Base-by-base conservation (phyloP, 805 yeast species). In the Candida michaelii region DNA sequence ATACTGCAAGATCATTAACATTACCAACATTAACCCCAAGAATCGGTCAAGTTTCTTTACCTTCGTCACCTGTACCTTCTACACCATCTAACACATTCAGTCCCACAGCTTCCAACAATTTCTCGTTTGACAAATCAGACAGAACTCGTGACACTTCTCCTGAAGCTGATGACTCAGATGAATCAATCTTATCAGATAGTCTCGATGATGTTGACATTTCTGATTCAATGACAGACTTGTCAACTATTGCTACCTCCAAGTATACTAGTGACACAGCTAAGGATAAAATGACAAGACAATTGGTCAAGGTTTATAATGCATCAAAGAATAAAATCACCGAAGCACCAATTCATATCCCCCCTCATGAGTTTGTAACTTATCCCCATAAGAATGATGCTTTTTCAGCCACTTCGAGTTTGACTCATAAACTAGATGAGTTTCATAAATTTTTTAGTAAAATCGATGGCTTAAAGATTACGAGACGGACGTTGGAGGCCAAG, bases 281-380 rank as follows among this genome's bases (percentile, higher is more conserved):
- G 23, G 44, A 36, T 12, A 45, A 25, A 24, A 43, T 41, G 36
- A 31, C 53, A 34, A 41, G 52, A 31, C 50, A 53, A 24, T 47
- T 68, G 30, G 39, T 46, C 10, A 59, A 53, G 31, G 34, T 66
- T 11, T 69, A 66, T 44, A 69, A 69, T 47, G 40, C 51, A 7
- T 48, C 56, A 32, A 69, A 69, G 44, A 69, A 69, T 44, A 59
- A 58, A 5, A 66, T 68, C 38, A 52, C 48, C 4, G 40, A 30
- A 13, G 61, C 66, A 12, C 74, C 74, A 3, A 46, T 63, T 1
- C 40, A 51, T n/a, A 42, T 46, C 4, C 27, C 42, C 9, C 27
- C 21, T 27, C 27, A 30, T 19, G 39, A 30, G 9, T 9, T 33
- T 23, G 21, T 33, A 8, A 17, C 12, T 16, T 27, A 47, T 6